Base-by-base conservation (phyloP, 352 stramenopile genomes). In the Globisporangium echinulatum region DNA sequence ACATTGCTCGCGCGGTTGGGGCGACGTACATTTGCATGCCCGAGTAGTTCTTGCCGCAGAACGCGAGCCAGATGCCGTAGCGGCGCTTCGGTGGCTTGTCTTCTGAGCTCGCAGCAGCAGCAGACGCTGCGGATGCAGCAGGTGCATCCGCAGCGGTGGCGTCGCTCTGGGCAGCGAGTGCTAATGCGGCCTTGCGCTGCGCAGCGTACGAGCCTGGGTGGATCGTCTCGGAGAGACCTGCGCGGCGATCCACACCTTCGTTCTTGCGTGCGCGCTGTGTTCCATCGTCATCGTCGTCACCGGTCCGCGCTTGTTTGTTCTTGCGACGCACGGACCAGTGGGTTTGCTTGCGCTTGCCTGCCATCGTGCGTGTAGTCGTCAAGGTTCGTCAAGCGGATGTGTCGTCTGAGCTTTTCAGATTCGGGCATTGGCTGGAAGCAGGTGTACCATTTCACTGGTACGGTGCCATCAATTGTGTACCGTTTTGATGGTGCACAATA, bases 31-130 rank as follows among this genome's bases (percentile, higher is more conserved):
- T 89, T 66, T 96, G 88, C 83, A 94, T 92, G 33, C 88, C 88
- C 54, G 84, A 92, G 71, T 96, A 96, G 40, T 90, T 78, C 63
- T 91, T 92, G 49, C 88, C 88, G 54, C 88, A 95, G 67, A 95
- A 96, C 33, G 82, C 83, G 61, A 96, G 67, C 81, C 88, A 89
- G 47, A 96, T 66, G 36, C 77, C 88, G 56, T 94, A 96, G 52
- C 70, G 77, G 19, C 73, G 69, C 75, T 93, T 93, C 52, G 61
- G 53, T 19, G 59, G 44, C n/a, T 59, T 58, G 4, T 52, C 39
- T n/a, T 66, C 44, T n/a, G 59, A 38, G 10, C 39, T n/a, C n/a
- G 43, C 44, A 6, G 25, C 36, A 39, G 25, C 37, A 39, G 52
- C 25, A 33, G 25, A 33, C 25, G 25, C 3, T 42, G 38, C 39